phyloP scores from a whole-genome alignment of 2,329 filamentous ascomycete genomes.

The Coniella lustricola region DNA sequence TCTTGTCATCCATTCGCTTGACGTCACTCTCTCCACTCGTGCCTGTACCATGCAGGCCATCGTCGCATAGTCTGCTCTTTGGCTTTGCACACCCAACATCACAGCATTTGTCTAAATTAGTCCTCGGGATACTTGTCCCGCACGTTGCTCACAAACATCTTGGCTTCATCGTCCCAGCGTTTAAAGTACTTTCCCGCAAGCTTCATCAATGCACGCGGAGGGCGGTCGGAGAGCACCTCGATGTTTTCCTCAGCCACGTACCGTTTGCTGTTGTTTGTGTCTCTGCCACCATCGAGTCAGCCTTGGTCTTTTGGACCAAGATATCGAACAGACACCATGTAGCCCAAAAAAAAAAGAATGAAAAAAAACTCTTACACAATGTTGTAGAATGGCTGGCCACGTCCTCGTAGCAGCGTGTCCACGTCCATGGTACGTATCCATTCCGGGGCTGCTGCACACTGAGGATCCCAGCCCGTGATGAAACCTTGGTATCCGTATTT shows the following conservation, averaged over 20 bases:
- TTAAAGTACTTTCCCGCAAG: constrained; percentile 59
- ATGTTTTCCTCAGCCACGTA: constrained; percentile 68
- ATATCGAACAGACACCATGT: background rate
- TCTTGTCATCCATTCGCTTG: no score
- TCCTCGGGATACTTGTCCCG: constrained; percentile 61
- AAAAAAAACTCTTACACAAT: constrained; percentile 35
- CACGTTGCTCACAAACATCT: constrained; percentile 57
- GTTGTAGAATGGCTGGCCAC: constrained; percentile 61
- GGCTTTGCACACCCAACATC: background rate
- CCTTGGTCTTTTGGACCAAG: background rate
- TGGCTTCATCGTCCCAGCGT: constrained; percentile 45
- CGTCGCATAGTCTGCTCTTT: background rate
- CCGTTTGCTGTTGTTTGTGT: constrained; percentile 51
- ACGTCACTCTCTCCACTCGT: no score
- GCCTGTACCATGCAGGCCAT: no score
- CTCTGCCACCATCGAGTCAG: constrained; percentile 21
- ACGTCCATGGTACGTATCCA: constrained; percentile 59
- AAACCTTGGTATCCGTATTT: constrained; percentile 56
- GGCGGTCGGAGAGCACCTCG: constrained; percentile 30
- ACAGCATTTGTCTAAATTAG: constrained; percentile 26
- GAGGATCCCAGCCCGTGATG: constrained; percentile 53
- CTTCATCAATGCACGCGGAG: constrained; percentile 38
- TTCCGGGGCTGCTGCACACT: constrained; percentile 36
- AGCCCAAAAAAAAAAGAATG: no score
- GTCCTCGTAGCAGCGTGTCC: constrained; percentile 47